Base-by-base conservation (phyloP, 2,329 filamentous ascomycete species). In the Sporothrix brasiliensis region DNA sequence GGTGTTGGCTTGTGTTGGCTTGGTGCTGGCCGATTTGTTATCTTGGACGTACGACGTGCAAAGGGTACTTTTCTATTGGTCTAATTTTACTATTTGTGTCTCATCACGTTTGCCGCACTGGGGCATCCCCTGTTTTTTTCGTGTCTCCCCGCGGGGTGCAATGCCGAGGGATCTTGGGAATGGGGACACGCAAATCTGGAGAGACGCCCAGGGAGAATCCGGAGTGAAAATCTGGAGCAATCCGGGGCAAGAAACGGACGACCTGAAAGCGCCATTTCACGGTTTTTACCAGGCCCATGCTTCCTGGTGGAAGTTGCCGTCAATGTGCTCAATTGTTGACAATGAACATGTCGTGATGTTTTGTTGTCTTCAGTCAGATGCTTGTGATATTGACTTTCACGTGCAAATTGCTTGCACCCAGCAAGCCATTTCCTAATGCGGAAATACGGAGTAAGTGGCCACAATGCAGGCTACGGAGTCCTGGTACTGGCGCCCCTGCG, bases 81-180 rank as follows among this genome's bases (percentile, higher is more conserved):
- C 34, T 34, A 7, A 34, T 34, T 34, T 34, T 34, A 1, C 34
- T 34, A 34, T 34, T 9, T 34, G 7, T 34, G 5, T 34, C 34
- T 34, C 52, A 11, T 54, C 41, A 30, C 52, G 52, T 30, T 54
- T 30, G 11, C n/a, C 50, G 7, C n/a, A 16, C 13, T 39, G 34
- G 11, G 19, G 10, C 39, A 11, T 34, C 16, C 34, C 41, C 41
- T 50, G 10, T 24, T 50, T 65, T 11, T 21, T 11, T 30, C 27
- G 5, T 50, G 5, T 53, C 44, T 21, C 49, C 54, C 53, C 67
- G 49, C 47, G 49, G 67, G 53, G 39, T 60, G 58, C 39, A 47
- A 63, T 14, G 58, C 58, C 56, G 61, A 65, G 61, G 63, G 53
- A 53, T 24, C 49, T 53, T 49, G 63, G 52, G 47, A 66, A 21